A percentile compares a stretch with the other conserved stretches of the same genome.
Conservation (phyloP, 345 rosid genomes). For the Dipteronia sinensis region DNA sequence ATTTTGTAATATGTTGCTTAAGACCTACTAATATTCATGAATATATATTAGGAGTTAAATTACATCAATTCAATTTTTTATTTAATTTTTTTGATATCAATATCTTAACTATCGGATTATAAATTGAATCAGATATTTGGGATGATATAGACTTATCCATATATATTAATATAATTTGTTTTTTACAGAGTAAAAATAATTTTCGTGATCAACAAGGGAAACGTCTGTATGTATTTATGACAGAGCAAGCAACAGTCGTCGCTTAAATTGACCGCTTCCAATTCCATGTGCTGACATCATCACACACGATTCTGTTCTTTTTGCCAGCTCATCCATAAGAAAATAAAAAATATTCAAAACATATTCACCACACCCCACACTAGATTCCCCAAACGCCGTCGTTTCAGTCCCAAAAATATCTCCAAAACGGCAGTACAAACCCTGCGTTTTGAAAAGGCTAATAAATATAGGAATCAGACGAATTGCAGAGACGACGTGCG, state of each 20-base stretch:
- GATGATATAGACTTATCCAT: too few species aligned
- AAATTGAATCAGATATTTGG: too few species aligned
- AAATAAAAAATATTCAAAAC: not conserved
- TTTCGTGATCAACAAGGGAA: too few species aligned
- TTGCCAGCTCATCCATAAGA: not conserved
- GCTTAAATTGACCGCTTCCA: conserved; percentile 7
- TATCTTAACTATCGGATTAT: too few species aligned
- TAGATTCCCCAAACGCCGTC: conserved; percentile 7
- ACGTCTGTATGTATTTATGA: not conserved
- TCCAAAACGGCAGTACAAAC: not conserved
- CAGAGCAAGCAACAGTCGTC: not conserved
- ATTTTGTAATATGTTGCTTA: too few species aligned
- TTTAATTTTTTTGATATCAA: too few species aligned
- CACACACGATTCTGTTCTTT: not conserved
- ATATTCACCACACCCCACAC: not conserved
- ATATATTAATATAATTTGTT: too few species aligned
- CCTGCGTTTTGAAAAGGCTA: not conserved
- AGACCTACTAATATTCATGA: too few species aligned
- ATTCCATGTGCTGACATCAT: not conserved
- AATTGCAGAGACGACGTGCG: not conserved
- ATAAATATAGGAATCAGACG: not conserved
- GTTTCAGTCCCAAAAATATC: not conserved
- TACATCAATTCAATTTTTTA: too few species aligned
- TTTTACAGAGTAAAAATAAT: too few species aligned
- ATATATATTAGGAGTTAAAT: too few species aligned